These are phyloP conservation scores for Kalmanozyma brasiliensis DNA, from an alignment of 1,284 basidiomycete genomes.

Conservation along the genomic window DNA sequence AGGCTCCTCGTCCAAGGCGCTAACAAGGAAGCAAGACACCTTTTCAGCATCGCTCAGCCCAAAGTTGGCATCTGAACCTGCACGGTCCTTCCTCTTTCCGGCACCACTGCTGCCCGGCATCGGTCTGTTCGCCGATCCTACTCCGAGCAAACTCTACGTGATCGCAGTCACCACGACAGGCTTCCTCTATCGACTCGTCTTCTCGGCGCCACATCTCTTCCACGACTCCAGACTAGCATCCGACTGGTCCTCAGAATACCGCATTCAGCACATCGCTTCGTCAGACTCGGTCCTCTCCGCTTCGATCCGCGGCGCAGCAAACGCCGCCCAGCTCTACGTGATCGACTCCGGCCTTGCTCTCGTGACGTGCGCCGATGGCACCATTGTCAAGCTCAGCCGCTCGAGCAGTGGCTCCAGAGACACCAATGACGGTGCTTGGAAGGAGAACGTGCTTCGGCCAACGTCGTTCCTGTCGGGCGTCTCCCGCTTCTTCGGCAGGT, in stretches of 20 bases:
- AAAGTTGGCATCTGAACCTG: conserved; percentile 28
- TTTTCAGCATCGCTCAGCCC: conserved; percentile 29
- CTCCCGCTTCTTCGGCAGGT: conserved; percentile 57
- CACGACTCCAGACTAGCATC: conserved; percentile 29
- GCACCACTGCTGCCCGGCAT: conserved; percentile 51
- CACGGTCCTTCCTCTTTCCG: conserved; percentile 50
- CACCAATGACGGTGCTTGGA: conserved; percentile 46
- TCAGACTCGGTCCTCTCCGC: conserved; percentile 29
- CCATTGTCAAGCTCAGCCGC: conserved; percentile 56
- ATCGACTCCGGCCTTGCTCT: conserved; percentile 54
- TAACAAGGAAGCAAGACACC: conserved; percentile 11
- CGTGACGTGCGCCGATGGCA: conserved; percentile 59
- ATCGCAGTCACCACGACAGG: conserved; percentile 52
- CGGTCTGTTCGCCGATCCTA: conserved; percentile 45
- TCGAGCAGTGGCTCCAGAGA: conserved; percentile 16
- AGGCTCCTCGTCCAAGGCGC: conserved; percentile 15
- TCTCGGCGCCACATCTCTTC: conserved; percentile 45
- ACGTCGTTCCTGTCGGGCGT: conserved; percentile 59
- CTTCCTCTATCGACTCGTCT: conserved; percentile 50
- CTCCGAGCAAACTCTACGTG: conserved; percentile 42
- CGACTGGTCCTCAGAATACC: conserved; percentile 53
- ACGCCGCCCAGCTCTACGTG: conserved; percentile 47
- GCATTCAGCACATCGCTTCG: conserved; percentile 38
- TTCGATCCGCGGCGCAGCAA: conserved; percentile 26
- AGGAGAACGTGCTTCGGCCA: conserved; percentile 50